These are phyloP conservation scores for Pythium chondricola DNA, from an alignment of 352 stramenopile species.

Conservation along the genomic window DNA sequence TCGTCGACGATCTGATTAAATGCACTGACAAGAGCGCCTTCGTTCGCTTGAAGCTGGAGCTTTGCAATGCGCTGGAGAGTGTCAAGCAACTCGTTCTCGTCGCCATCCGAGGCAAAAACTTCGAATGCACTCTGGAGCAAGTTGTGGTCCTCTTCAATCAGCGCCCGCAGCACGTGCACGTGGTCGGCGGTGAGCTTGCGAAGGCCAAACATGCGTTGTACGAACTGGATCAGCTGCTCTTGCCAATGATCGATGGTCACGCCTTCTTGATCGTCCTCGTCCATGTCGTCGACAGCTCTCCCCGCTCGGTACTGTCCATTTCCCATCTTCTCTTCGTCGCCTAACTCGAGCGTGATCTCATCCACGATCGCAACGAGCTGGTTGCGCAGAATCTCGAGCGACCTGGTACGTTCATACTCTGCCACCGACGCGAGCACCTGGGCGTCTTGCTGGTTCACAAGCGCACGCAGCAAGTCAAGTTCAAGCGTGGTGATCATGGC, in stretches of 20 bases:
- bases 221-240: conserved; percentile 33
- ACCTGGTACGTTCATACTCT: conserved; percentile 30
- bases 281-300: too few species aligned
- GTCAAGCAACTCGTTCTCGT: conserved; percentile 62
- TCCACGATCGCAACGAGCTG: conserved; percentile 49
- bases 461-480: conserved; percentile 42
- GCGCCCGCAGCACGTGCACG: conserved; percentile 29
- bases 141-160: conserved; percentile 50
- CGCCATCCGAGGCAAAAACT: conserved; percentile 46
- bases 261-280: too few species aligned
- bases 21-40: conserved; percentile 28
- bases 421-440: conserved; percentile 39
- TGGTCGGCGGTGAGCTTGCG: conserved; percentile 26
- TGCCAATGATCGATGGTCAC: conserved; percentile 33
- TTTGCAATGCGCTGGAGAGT: conserved; percentile 67
- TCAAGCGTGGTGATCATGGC: conserved; percentile 62
- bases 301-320: too few species aligned
- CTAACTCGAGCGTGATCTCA: conserved; percentile 56
- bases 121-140: conserved; percentile 70
- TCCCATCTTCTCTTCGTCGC: conserved; percentile 48
- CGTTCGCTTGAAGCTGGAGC: conserved; percentile 39
- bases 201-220: conserved; percentile 38
- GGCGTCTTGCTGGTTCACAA: conserved; percentile 50
- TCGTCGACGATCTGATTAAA: conserved; percentile 29
- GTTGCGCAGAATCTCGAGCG: conserved; percentile 30